Base-by-base conservation (phyloP, 371 early-diverging fungal species). In the Mucor irregularis region DNA sequence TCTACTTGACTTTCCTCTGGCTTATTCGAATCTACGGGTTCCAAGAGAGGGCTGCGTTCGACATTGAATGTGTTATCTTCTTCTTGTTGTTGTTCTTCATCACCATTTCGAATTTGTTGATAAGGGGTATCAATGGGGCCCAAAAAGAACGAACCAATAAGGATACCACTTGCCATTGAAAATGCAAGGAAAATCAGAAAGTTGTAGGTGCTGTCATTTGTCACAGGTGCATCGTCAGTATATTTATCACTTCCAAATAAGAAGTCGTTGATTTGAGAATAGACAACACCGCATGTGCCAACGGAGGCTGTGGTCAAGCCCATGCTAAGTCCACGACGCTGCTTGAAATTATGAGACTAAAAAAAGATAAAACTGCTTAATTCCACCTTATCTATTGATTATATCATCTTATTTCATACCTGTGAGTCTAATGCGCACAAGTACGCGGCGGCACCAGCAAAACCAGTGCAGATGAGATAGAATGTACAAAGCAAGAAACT, bases 371-470 rank as follows among this genome's bases (percentile, higher is more conserved):
- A 4, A 14, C n/a, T 25, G 1, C 9, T 2, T 42, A n/a, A 16
- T n/a, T 10, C 25, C 9, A 5, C 31, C 31, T 11, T 31, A 7
- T 8, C 16, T 33, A 6, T 30, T 30, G 24, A 21, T 21, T 39
- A 14, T 9, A 39, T 39, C 17, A 8, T 42, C 31, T 16, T 43
- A 24, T 25, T 5, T 14, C 16, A 35, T 34, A 71, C 77, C 62
- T 77, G 77, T 46, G 71, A 73, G 52, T 77, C 74, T 16, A 77
- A 57, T 21, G 74, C 74, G 52, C 74, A 73, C 14, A 77, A 58
- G 47, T 71, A 77, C 11, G 65, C 71, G 19, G 72, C 64, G 13
- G 77, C 69, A n/a, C 77, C 74, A 10, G 68, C 65, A 19, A 73
- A 39, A 17, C 77, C 77, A 0, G 68, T 49, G 11, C 43, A 49